Evolutionary conservation across 805 yeast species (phyloP), one percentile per base, ranked within the genome.

Genomic region (Zygoascus tannicola): DNA sequence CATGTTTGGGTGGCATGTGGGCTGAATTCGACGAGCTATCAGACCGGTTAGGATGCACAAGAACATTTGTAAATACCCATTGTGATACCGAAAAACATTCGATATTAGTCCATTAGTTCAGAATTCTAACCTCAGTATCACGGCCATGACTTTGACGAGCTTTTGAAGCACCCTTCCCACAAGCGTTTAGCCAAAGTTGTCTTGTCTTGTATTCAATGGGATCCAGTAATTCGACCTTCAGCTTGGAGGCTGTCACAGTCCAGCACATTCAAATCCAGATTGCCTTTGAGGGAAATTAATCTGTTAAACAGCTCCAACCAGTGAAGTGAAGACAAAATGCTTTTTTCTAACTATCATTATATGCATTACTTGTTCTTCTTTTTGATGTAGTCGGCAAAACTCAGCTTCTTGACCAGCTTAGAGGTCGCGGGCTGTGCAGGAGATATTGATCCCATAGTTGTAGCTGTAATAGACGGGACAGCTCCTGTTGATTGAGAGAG

Each of bases 341-440:
- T n/a, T n/a, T n/a, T n/a, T n/a, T n/a, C n/a, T n/a, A n/a, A n/a
- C n/a, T n/a, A n/a, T n/a, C n/a, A n/a, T n/a, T n/a, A n/a, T n/a
- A n/a, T n/a, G n/a, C 28, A 3, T 40, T 19, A 40, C 28, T 38
- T 38, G 10, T 40, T 41, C 55, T 63, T 64, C 55, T 75, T 75
- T 67, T 75, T 80, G 60, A 78, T 79, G 59, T 81, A 81, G 54
- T 81, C 90, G 1, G 87, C 87, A 58, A 81, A 76, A 39, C 85
- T 78, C 52, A 81, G 67, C 60, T 81, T 81, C 66, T 77, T 78
- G 22, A 70, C 73, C 35, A 61, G 51, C 46, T 61, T 60, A 26
- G 30, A 8, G 12, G 30, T 26, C 10, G 30, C 30, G 12, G 30
- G 7, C 7, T 7, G 30, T 12, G 30, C 10, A 26, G 30, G 10